Base-by-base conservation (phyloP, 306 rosid species). In the Lathyrus tuberosus region DNA sequence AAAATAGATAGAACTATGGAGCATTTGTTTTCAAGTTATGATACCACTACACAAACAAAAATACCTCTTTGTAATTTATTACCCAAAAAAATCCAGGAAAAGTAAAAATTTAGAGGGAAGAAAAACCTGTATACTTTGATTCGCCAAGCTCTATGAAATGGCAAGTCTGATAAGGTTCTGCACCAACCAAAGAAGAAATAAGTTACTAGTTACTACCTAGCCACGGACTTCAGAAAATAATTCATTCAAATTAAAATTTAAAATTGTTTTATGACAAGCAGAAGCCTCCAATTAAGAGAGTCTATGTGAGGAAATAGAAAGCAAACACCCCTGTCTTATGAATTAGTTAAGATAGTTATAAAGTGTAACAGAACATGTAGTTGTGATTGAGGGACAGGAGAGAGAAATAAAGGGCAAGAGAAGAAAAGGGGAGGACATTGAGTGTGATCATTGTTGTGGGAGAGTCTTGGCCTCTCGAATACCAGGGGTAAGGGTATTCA, bases 71-170 rank as follows among this genome's bases (percentile, higher is more conserved):
- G 35, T 22, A 58, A 38, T 57, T 70, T 74, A 2, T 16, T 18
- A 62, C 16, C 10, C 11, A 69, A 38, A 67, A 35, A 43, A 20
- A 44, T 2, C 48, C 64, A 46, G 52, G 44, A 70, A 37, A 18
- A 65, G 30, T 47, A 2, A 46, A 75, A 75, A 43, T 26, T 26
- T 24, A 63, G 56, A 35, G 78, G 56, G 69, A 76, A 44, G 71
- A 14, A 71, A 70, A 72, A 72, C 81, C 85, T 72, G 61, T 30
- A 54, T 67, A 54, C 33, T 26, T 53, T 53, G 78, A 76, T 60
- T 28, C 33, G 2, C 49, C 18, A 47, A 58, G 51, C 56, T 57
- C 31, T 26, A 10, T 24, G 57, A 70, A 30, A 76, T 59, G 70
- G 10, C 57, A 18, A 57, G 24, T 49, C 56, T 24, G 52, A 17